phyloP scores from a whole-genome alignment of 495 filamentous ascomycete genomes.

The Terfezia claveryi region DNA sequence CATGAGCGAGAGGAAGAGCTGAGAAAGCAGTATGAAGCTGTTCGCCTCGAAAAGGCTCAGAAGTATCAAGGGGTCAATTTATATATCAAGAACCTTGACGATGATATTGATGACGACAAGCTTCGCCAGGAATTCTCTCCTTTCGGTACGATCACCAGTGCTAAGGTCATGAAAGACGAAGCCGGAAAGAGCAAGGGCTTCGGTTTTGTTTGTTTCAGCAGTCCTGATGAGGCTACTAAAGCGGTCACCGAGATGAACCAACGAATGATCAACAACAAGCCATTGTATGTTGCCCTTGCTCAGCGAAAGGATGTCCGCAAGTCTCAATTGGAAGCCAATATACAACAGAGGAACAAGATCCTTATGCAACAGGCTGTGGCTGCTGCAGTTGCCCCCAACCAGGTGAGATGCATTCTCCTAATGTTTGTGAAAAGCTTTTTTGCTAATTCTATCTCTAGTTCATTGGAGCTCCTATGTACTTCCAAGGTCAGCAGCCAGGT shows the following conservation, averaged over 20 bases:
- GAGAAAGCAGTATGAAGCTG: slow-evolving; percentile 94
- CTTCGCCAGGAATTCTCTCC: slow-evolving; percentile 73
- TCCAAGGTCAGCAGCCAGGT: slow-evolving; percentile 58
- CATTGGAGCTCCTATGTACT: slow-evolving; percentile 38
- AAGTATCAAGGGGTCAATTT: slow-evolving; percentile 99
- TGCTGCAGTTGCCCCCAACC: slow-evolving; percentile 72
- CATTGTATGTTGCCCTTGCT: slow-evolving; percentile 89
- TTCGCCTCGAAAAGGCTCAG: slow-evolving; percentile 87
- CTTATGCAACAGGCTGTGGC: slow-evolving; percentile 95
- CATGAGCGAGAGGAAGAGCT: slow-evolving; percentile 99
- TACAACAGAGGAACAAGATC: slow-evolving; percentile 95
- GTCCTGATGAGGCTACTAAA: slow-evolving; percentile 96
- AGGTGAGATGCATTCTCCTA: slow-evolving; percentile 27
- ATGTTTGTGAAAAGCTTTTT: slow-evolving; percentile 38
- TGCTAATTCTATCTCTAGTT: not conserved
- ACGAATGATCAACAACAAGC: slow-evolving; percentile 93
- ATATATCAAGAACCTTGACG: slow-evolving; percentile 97
- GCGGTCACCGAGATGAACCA: slow-evolving; percentile 98
- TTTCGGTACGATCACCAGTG: slow-evolving; percentile 87
- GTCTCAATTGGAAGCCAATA: slow-evolving; percentile 94
- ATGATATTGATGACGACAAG: slow-evolving; percentile 96
- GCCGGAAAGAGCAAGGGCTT: slow-evolving; percentile 96
- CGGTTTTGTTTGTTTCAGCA: slow-evolving; percentile 98
- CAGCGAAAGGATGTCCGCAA: slow-evolving; percentile 99
- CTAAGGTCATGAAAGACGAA: slow-evolving; percentile 95